phyloP scores from a whole-genome alignment of 176 grass and related monocot species.

The Musa beccarii region DNA sequence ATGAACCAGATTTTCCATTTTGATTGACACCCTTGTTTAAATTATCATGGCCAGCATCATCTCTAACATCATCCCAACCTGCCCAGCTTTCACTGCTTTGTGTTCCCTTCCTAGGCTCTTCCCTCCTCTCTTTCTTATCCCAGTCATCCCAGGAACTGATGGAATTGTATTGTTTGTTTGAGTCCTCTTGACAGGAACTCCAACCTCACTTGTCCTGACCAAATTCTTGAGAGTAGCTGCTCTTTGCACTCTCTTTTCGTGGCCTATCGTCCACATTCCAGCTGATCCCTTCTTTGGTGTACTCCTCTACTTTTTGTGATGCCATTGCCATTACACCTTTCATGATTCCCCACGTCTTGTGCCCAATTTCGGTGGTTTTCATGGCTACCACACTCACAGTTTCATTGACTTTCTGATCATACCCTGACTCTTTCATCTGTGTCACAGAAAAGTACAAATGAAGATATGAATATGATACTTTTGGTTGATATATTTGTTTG shows the following conservation, averaged over 20 bases:
- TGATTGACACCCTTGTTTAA: constrained; percentile 47
- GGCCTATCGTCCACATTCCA: constrained; percentile 76
- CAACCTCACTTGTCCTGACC: constrained; percentile 38
- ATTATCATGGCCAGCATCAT: constrained; percentile 60
- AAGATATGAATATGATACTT: neutral
- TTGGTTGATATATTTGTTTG: neutral
- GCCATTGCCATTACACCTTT: constrained; percentile 82
- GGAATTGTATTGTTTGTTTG: constrained; percentile 50
- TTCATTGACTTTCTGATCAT: constrained; percentile 94
- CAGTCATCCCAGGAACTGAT: constrained; percentile 82
- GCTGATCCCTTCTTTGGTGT: constrained; percentile 63
- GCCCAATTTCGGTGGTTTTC: constrained; percentile 80
- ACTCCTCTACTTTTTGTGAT: constrained; percentile 82
- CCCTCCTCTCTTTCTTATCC: constrained; percentile 57
- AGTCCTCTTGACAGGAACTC: constrained; percentile 38
- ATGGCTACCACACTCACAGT: constrained; percentile 69
- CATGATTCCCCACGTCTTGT: constrained; percentile 89
- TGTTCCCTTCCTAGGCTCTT: constrained; percentile 23
- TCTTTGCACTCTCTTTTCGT: constrained; percentile 34
- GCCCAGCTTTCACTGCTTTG: constrained; percentile 45
- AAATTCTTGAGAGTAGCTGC: constrained; percentile 52
- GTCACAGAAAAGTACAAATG: constrained; percentile 21
- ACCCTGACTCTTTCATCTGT: constrained; percentile 84
- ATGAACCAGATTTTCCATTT: constrained; percentile 40
- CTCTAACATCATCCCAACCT: constrained; percentile 83